phyloP scores from a whole-genome alignment of 495 filamentous ascomycete species.

The Talaromyces proteolyticus region DNA sequence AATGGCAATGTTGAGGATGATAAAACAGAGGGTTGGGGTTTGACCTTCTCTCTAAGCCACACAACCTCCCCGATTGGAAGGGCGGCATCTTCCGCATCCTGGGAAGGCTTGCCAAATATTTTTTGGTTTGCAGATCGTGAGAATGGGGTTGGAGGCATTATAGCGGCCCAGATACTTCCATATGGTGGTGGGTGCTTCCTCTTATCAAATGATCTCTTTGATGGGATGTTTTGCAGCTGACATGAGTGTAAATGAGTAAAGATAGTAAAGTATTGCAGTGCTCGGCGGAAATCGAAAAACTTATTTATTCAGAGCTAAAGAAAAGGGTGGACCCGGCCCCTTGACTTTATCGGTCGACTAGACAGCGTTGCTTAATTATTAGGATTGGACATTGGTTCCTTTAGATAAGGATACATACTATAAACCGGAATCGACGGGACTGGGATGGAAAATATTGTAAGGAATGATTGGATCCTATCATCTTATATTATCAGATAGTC shows the following conservation, averaged over 20 bases:
- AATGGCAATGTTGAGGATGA: constrained; percentile 37
- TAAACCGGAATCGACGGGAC: not conserved
- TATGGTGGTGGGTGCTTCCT: constrained; percentile 32
- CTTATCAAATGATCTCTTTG: not conserved
- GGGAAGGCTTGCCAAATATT: constrained; percentile 54
- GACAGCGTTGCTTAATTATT: not conserved
- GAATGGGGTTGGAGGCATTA: constrained; percentile 51
- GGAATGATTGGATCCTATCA: not conserved
- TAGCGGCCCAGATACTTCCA: constrained; percentile 53
- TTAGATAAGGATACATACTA: not conserved
- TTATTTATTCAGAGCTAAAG: not conserved
- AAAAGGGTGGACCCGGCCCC: no score
- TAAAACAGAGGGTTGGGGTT: constrained; percentile 53
- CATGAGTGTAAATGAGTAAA: not conserved
- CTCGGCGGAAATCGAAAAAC: not conserved
- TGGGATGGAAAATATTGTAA: not conserved
- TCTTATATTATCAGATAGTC: constrained; percentile 21
- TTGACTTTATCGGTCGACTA: no score
- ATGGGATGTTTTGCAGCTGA: not conserved
- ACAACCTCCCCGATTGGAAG: constrained; percentile 38
- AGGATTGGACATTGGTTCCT: not conserved
- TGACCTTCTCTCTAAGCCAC: constrained; percentile 47
- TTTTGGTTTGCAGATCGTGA: constrained; percentile 59
- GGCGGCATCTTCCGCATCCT: constrained; percentile 38
- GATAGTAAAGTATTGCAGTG: no score